Percentiles rank a stretch among this genome's conserved stretches.
These are phyloP conservation scores for Rheum nobile DNA, from an alignment of 148 eudicot genomes.

Conservation along the genomic window DNA sequence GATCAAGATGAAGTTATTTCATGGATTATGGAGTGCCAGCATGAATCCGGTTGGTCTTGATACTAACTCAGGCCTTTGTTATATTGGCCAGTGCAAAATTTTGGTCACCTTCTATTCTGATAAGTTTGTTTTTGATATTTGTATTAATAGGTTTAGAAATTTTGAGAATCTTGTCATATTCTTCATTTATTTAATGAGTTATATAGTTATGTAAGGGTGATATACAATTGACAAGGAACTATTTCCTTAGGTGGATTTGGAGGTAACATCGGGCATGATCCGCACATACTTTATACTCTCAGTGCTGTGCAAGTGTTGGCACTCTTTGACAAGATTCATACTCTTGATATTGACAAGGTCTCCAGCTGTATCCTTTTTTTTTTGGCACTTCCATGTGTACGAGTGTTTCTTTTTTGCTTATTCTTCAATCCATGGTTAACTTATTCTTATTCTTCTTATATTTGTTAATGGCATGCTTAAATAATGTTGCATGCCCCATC, in stretches of 20 bases:
- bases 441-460: background rate
- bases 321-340: conserved; percentile 61
- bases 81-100: background rate
- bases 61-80: background rate
- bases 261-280: conserved; percentile 93
- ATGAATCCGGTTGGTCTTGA: conserved; percentile 60
- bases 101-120: background rate
- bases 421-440: background rate
- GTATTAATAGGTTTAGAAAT: background rate
- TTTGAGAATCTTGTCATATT: background rate
- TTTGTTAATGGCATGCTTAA: background rate
- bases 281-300: conserved; percentile 73
- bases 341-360: conserved; percentile 71
- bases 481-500: background rate
- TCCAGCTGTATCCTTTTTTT: conserved; percentile 66
- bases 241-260: conserved; percentile 74
- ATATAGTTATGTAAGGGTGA: background rate
- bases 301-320: conserved; percentile 91
- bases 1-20: conserved; percentile 68
- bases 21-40: conserved; percentile 93
- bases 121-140: background rate
- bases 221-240: conserved; percentile 6
- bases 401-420: background rate
- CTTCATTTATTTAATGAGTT: background rate
- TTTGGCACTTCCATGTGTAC: background rate